Percentiles rank a stretch among this genome's conserved stretches.
These are phyloP conservation scores for Brassica rapa DNA, from an alignment of 345 rosid genomes.

Conservation along the genomic window DNA sequence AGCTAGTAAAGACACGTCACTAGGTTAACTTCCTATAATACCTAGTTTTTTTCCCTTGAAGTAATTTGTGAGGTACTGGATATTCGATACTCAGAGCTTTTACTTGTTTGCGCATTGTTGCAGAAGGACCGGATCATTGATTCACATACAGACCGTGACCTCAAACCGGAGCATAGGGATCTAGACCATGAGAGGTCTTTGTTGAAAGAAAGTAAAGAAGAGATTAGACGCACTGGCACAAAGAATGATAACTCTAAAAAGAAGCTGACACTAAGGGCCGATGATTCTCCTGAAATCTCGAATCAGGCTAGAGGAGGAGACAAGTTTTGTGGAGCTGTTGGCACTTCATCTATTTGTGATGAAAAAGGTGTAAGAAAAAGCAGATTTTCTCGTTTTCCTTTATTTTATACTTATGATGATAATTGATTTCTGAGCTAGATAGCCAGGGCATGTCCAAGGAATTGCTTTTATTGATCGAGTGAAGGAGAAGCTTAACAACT, in stretches of 20 bases:
- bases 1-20: not conserved
- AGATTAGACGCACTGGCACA: constrained; percentile 62
- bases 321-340: constrained; percentile 53
- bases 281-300: constrained; percentile 51
- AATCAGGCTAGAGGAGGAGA: constrained; percentile 66
- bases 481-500: constrained; percentile 63
- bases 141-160: constrained; percentile 56
- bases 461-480: constrained; percentile 82
- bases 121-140: constrained; percentile 71
- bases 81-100: constrained; percentile 30
- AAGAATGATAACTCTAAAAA: constrained; percentile 58
- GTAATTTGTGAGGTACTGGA: not conserved
- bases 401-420: too few relatives aligned
- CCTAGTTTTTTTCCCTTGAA: not conserved
- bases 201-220: constrained; percentile 67
- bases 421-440: too few relatives aligned
- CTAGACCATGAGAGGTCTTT: constrained; percentile 57
- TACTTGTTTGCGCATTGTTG: constrained; percentile 40
- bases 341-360: constrained; percentile 57
- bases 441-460: constrained; percentile 67
- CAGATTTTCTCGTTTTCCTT: constrained; percentile 26
- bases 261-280: constrained; percentile 47
- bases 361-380: constrained; percentile 66
- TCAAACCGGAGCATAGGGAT: constrained; percentile 61
- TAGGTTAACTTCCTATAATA: not conserved